These are phyloP conservation scores for Tillandsia fasciculata DNA, from an alignment of 176 grass and related monocot species.

Conservation along the genomic window DNA sequence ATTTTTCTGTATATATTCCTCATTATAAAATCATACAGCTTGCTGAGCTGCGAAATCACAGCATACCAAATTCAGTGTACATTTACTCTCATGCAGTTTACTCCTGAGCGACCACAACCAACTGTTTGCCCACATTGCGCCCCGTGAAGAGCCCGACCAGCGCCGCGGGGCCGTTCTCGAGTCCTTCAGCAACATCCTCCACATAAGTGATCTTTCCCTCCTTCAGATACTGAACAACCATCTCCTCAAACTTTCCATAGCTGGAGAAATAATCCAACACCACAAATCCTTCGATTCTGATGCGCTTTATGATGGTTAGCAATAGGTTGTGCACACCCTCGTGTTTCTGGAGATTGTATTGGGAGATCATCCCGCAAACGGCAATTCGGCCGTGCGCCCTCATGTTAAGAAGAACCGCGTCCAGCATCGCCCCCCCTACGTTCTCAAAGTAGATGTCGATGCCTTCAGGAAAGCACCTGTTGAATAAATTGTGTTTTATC, in stretches of 20 bases:
- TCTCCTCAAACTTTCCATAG: conserved; percentile 22
- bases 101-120: conserved; percentile 13
- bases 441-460: conserved; percentile 29
- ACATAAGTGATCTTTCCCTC: conserved; percentile 15
- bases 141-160: conserved; percentile 19
- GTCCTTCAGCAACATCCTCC: conserved; percentile 23
- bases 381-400: conserved; percentile 4
- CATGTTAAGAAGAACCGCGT: conserved; percentile 30
- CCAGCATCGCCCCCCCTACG: conserved; percentile 19
- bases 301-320: neutral
- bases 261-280: neutral
- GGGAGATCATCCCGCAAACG: conserved; percentile 22
- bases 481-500: too few species aligned
- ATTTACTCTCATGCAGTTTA: too few species aligned
- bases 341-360: conserved; percentile 16
- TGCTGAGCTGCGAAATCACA: too few species aligned
- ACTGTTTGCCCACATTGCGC: conserved; percentile 20
- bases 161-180: conserved; percentile 13
- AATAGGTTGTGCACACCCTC: conserved; percentile 23
- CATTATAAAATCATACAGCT: too few species aligned
- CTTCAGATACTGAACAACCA: conserved; percentile 9
- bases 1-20: too few species aligned
- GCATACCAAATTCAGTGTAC: too few species aligned
- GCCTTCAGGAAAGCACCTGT: conserved; percentile 34
- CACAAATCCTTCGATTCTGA: conserved; percentile 16